phyloP scores from a whole-genome alignment of 352 stramenopile species.

The Phytopythium sindhum region DNA sequence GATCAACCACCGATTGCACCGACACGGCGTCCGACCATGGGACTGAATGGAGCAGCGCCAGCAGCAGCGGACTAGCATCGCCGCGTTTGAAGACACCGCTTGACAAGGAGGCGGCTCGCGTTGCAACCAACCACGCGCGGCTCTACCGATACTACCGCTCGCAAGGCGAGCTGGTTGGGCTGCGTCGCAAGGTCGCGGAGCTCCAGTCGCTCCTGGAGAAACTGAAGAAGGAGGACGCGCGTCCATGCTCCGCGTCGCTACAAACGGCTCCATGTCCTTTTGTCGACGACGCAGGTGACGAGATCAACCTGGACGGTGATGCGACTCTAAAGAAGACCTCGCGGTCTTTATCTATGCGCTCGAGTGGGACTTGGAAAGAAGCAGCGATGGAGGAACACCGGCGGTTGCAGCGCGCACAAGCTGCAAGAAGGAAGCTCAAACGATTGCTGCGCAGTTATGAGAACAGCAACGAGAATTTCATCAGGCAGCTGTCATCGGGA shows the following conservation, averaged over 20 bases:
- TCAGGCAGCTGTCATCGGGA: background rate
- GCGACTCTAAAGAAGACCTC: background rate
- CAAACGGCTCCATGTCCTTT: background rate
- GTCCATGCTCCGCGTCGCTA: background rate
- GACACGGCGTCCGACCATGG: conserved; percentile 5
- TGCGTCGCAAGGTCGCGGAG: conserved; percentile 1
- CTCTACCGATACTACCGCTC: conserved; percentile 3
- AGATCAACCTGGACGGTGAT: background rate
- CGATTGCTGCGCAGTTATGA: background rate
- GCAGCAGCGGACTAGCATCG: too few relatives aligned
- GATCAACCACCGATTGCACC: background rate
- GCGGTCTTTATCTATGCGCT: background rate
- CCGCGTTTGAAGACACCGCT: background rate
- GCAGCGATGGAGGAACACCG: background rate
- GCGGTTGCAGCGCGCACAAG: background rate
- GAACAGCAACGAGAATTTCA: background rate
- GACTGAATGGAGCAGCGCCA: background rate
- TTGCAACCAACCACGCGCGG: background rate
- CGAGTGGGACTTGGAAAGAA: background rate
- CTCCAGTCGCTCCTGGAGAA: conserved; percentile 2
- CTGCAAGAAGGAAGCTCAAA: conserved; percentile 2
- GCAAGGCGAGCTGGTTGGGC: conserved; percentile 1
- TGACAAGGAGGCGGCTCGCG: background rate
- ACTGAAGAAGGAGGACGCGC: conserved; percentile 1
- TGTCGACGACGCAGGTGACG: background rate